phyloP scores from a whole-genome alignment of 805 yeast genomes.

The Wickerhamiella qilinensis region DNA sequence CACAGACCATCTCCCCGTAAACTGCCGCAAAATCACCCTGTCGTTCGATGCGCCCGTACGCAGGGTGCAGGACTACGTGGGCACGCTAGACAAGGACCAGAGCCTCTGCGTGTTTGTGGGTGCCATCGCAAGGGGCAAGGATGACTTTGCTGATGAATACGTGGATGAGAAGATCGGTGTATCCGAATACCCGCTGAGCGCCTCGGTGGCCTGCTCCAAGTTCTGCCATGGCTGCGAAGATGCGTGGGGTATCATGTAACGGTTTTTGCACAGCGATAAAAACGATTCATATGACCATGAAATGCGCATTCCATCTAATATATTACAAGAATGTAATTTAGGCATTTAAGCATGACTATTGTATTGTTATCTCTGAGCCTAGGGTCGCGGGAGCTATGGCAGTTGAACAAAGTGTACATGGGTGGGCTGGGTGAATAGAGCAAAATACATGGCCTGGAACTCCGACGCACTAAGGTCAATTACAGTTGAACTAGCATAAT shows the following conservation, averaged over 20 bases:
- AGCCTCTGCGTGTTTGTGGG: conserved; percentile 97
- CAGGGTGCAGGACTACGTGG: conserved; percentile 77
- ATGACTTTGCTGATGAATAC: conserved; percentile 90
- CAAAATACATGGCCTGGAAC: too few relatives aligned
- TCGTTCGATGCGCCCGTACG: conserved; percentile 83
- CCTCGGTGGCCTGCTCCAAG: conserved; percentile 95
- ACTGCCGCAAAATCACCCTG: conserved; percentile 83
- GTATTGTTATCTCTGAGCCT: too few relatives aligned
- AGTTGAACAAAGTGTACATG: too few relatives aligned
- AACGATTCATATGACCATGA: too few relatives aligned
- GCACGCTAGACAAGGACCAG: conserved; percentile 68
- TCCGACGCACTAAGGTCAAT: too few relatives aligned
- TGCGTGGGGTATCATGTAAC: conserved; percentile 68
- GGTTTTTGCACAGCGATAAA: too few relatives aligned
- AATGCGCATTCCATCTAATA: too few relatives aligned
- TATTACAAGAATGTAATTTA: too few relatives aligned
- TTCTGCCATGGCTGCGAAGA: conserved; percentile 98
- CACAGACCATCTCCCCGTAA: conserved; percentile 90
- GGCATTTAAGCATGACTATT: too few relatives aligned
- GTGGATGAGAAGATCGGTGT: conserved; percentile 95
- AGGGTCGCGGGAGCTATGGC: too few relatives aligned
- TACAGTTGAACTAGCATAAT: too few relatives aligned
- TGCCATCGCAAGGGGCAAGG: conserved; percentile 98
- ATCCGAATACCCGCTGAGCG: conserved; percentile 87
- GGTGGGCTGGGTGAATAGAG: too few relatives aligned